Conservation (phyloP, 108 stramenopile species). For the Cyclotella distinguenda region DNA sequence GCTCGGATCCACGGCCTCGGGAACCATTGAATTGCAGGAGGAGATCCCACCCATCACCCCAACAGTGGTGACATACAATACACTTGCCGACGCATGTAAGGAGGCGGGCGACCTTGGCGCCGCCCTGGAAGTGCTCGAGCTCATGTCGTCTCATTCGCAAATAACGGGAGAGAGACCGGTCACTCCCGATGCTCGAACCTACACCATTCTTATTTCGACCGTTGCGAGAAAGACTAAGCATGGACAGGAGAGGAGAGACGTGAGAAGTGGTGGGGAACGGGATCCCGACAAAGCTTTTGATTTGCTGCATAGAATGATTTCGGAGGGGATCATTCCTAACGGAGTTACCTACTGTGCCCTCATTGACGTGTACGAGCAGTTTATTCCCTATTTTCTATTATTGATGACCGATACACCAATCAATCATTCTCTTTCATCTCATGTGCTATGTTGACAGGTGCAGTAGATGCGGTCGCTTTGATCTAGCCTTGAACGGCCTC, state of each 20-base stretch:
- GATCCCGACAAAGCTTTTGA: slow-evolving; percentile 79
- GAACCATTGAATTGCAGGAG: slow-evolving; percentile 11
- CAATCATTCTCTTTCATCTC: not conserved
- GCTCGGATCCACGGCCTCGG: slow-evolving; percentile 12
- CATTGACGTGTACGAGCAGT: slow-evolving; percentile 62
- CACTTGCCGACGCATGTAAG: slow-evolving; percentile 78
- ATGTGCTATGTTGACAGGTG: slow-evolving; percentile 39
- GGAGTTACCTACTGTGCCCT: slow-evolving; percentile 85
- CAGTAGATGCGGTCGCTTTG: slow-evolving; percentile 63
- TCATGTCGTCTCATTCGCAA: slow-evolving; percentile 44
- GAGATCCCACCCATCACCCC: slow-evolving; percentile 59
- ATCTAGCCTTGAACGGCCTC: slow-evolving; percentile 80
- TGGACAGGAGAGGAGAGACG: slow-evolving; percentile 36
- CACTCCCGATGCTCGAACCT: slow-evolving; percentile 72
- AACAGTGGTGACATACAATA: slow-evolving; percentile 83
- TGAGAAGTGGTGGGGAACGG: slow-evolving; percentile 47
- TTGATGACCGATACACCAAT: not conserved
- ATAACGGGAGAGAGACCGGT: slow-evolving; percentile 31
- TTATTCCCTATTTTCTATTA: too few relatives aligned
- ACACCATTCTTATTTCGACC: slow-evolving; percentile 82
- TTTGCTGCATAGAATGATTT: slow-evolving; percentile 69
- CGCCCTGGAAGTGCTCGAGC: slow-evolving; percentile 55
- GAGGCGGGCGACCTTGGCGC: slow-evolving; percentile 71
- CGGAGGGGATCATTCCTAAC: slow-evolving; percentile 64
- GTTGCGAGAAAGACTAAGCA: slow-evolving; percentile 60